Evolutionary conservation across 2,329 filamentous ascomycete genomes (phyloP).

Genomic region (Cryphonectria naterciae): DNA sequence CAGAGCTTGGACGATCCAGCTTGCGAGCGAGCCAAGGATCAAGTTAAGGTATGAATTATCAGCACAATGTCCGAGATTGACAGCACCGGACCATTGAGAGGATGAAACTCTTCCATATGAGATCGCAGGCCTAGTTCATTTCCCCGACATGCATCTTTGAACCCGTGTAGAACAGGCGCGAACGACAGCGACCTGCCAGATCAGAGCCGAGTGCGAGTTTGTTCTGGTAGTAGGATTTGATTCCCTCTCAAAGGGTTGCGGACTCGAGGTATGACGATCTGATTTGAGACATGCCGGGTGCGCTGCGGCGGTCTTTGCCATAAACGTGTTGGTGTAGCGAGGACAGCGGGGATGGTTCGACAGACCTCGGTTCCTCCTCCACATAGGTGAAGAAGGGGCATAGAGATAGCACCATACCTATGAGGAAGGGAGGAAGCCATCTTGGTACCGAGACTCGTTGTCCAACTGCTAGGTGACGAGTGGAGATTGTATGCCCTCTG

Average conservation of each 20-base stretch:
- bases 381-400: not conserved
- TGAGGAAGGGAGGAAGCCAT: not conserved
- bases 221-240: not conserved
- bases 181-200: not conserved
- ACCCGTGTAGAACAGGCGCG: not conserved
- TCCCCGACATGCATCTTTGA: not conserved
- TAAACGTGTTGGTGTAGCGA: constrained; percentile 4
- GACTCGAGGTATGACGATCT: not conserved
- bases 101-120: not conserved
- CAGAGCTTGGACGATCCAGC: not conserved
- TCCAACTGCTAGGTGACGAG: not conserved
- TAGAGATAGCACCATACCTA: not conserved
- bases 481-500: not conserved
- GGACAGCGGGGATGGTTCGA: not conserved
- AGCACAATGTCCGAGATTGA: not conserved
- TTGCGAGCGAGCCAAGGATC: not conserved
- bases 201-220: not conserved
- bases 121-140: not conserved
- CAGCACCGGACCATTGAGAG: not conserved
- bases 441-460: constrained; percentile 11
- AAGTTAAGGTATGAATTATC: not conserved
- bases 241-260: not conserved
- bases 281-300: not conserved
- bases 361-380: constrained; percentile 3
- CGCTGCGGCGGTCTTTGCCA: not conserved